Evolutionary conservation across 805 yeast genomes (phyloP).

Genomic region (Hanseniaspora jakobsenii): DNA sequence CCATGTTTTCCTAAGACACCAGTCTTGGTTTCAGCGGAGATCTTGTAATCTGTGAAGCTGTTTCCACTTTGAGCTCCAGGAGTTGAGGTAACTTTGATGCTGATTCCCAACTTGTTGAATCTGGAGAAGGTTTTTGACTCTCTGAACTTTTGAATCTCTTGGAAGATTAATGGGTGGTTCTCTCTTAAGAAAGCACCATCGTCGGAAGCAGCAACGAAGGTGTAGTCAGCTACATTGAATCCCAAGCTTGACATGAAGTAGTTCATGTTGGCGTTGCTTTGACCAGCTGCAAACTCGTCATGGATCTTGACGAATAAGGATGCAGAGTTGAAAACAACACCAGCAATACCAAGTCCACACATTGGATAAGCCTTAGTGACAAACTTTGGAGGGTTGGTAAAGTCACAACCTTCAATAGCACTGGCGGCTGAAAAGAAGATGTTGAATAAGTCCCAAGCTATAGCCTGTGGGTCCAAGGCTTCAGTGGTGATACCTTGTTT

Average conservation of each 20-base stretch:
- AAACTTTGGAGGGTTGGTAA: neutral
- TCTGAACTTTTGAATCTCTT: conserved; percentile 5
- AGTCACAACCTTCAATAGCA: conserved; percentile 7
- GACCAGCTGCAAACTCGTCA: neutral
- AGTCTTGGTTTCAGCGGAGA: neutral
- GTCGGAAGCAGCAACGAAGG: neutral
- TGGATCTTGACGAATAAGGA: conserved; percentile 1
- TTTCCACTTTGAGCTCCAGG: neutral
- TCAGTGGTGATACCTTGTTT: too few relatives aligned
- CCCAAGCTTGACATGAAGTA: neutral
- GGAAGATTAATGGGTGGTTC: neutral
- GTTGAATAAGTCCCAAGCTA: conserved; percentile 10
- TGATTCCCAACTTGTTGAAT: neutral
- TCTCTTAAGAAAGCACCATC: neutral
- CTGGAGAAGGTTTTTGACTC: conserved; percentile 1
- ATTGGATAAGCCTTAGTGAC: neutral
- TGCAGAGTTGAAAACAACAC: conserved; percentile 7
- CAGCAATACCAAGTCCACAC: conserved; percentile 11
- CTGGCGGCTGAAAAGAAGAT: conserved; percentile 8
- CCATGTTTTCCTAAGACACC: neutral
- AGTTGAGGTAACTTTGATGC: conserved; percentile 1
- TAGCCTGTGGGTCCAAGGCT: neutral
- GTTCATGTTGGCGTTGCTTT: neutral
- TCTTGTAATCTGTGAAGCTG: neutral
- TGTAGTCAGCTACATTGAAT: neutral